phyloP scores from a whole-genome alignment of 208 protist species.

The Crithidia brevicula region DNA sequence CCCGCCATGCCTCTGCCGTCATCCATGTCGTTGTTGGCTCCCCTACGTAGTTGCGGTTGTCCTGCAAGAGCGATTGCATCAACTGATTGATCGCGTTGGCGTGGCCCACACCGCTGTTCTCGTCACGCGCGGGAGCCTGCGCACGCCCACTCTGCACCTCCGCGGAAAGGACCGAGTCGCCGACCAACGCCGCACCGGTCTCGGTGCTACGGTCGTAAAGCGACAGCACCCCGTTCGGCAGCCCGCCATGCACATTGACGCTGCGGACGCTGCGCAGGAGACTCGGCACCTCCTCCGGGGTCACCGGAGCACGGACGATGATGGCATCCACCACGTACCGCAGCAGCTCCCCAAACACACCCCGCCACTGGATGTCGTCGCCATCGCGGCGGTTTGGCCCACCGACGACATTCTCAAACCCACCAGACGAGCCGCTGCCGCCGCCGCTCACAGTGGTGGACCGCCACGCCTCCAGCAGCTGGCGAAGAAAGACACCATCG shows the following conservation, averaged over 20 bases:
- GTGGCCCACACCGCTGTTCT: no score
- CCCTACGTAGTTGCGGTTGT: constrained; percentile 17
- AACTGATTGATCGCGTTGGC: constrained; percentile 20
- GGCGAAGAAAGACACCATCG: constrained; percentile 32
- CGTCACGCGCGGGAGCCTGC: no score
- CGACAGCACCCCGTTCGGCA: constrained; percentile 18
- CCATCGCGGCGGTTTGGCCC: constrained; percentile 20
- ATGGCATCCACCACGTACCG: constrained; percentile 24
- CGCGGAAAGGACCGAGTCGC: no score
- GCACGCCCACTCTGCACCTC: no score
- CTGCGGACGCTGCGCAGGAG: constrained; percentile 32
- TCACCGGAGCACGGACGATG: constrained; percentile 21
- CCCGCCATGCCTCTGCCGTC: constrained; percentile 30
- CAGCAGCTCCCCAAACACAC: constrained; percentile 24
- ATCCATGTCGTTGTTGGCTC: constrained; percentile 37
- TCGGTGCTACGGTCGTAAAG: constrained; percentile 33
- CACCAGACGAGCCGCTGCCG: neutral
- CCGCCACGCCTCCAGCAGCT: constrained; percentile 39
- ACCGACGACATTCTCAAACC: constrained; percentile 3
- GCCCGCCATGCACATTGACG: neutral
- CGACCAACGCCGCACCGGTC: constrained; percentile 7
- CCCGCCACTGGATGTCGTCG: constrained; percentile 16
- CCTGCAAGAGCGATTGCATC: constrained; percentile 35
- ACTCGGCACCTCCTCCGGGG: constrained; percentile 9
- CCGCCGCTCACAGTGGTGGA: constrained; percentile 3